These are phyloP conservation scores for Ulmus americana DNA, from an alignment of 331 rosid species.

Conservation along the genomic window DNA sequence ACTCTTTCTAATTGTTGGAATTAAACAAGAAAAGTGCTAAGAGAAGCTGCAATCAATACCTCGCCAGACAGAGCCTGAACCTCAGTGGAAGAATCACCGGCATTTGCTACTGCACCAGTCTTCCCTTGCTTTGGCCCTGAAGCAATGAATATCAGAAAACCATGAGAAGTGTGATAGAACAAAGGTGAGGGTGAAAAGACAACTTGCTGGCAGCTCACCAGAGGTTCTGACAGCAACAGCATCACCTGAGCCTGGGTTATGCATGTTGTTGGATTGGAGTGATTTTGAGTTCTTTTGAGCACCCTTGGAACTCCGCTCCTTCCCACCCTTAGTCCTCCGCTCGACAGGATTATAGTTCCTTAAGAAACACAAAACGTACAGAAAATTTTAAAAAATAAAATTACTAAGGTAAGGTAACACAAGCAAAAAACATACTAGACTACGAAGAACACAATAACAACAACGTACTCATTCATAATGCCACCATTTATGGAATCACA, in stretches of 20 bases:
- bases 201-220: constrained; percentile 34
- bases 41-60: constrained; percentile 36
- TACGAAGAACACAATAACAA: neutral
- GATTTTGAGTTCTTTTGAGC: constrained; percentile 60
- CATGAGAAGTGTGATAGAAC: constrained; percentile 6
- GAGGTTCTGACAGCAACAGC: constrained; percentile 38
- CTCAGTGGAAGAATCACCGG: constrained; percentile 44
- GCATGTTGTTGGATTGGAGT: constrained; percentile 53
- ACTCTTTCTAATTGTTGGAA: neutral
- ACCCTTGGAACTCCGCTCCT: constrained; percentile 53
- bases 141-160: constrained; percentile 12
- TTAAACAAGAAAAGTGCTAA: neutral
- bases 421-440: neutral
- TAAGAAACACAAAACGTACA: constrained; percentile 14
- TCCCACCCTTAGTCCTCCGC: constrained; percentile 71
- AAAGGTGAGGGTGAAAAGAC: neutral
- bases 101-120: constrained; percentile 35
- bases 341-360: constrained; percentile 90
- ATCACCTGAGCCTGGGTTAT: constrained; percentile 46
- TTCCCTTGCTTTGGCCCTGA: constrained; percentile 62
- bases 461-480: constrained; percentile 89
- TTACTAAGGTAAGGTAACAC: neutral
- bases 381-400: neutral
- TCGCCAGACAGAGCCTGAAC: constrained; percentile 71
- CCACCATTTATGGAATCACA: constrained; percentile 98